Evolutionary conservation across 306 rosid species (phyloP), one percentile per base, ranked within the genome.

Genomic region (Comarum palustre): DNA sequence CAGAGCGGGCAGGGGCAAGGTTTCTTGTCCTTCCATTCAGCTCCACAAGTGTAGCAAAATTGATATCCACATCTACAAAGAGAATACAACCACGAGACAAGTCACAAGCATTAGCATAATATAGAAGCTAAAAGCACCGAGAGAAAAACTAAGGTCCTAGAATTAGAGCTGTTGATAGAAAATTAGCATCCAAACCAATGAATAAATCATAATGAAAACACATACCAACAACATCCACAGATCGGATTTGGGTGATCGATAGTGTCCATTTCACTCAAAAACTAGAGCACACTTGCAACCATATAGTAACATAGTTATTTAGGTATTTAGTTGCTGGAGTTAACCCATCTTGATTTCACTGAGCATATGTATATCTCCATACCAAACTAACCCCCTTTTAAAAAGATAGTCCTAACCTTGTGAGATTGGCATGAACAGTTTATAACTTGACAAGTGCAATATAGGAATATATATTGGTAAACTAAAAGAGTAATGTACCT

Each of bases 1-100:
- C 97, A 90, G 55, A 87, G 87, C 9, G 92, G 92, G 73, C 97
- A 88, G 48, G 75, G n/a, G 79, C 97, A 90, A 68, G 90, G 75
- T 75, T 69, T 82, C 72, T 84, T 87, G 48, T 85, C 41, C 75
- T 82, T 87, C 97, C 97, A 90, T 81, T 81, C 92, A 43, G 87
- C 90, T 66, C 97, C 97, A 81, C 97, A 91, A 45, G 75, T 85
- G 39, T 91, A 91, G 87, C 97, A 91, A 61, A 91, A 91, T 71
- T 88, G 90, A 6, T 55, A 69, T 52, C 89, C 90, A 43, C 97
- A 90, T 81, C 97, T 90, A 74, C 80, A 77, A 55, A 84, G 47
- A 73, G 66, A 63, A 69, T 12, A 5, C 54, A 68, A 42, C 4
- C 29, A 73, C 19, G 52, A 71, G 63, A 54, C 31, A 22, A 22